Conservation (phyloP, 1,139 yeast species). For the Sugiyamaella paludigena region DNA sequence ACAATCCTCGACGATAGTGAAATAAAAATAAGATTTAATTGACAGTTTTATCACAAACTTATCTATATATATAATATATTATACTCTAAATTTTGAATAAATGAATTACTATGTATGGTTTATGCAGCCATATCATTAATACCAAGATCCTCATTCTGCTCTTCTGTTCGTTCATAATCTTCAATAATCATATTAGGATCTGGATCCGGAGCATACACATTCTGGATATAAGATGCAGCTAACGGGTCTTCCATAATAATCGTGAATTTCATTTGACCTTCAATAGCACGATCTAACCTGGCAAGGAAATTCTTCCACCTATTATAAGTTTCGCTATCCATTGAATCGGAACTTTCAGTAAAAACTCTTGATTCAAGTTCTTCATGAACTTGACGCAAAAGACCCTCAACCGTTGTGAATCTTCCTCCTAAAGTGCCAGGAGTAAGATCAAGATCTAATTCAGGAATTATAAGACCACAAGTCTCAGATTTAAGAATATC, state of each 20-base stretch:
- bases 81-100: neutral
- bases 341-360: slow-evolving; percentile 84
- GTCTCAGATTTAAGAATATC: slow-evolving; percentile 95
- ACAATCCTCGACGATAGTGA: slow-evolving; percentile 10
- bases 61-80: neutral
- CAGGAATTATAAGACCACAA: slow-evolving; percentile 83
- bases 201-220: slow-evolving; percentile 95
- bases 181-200: slow-evolving; percentile 95
- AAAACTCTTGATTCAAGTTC: slow-evolving; percentile 86
- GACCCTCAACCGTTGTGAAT: slow-evolving; percentile 94
- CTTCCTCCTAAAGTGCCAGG: slow-evolving; percentile 98
- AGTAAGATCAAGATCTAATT: slow-evolving; percentile 82
- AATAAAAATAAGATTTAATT: neutral
- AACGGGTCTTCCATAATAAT: slow-evolving; percentile 89
- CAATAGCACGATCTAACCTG: slow-evolving; percentile 73
- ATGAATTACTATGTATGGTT: neutral
- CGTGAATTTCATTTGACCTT: slow-evolving; percentile 81
- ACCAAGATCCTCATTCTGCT: slow-evolving; percentile 89
- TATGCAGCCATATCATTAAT: slow-evolving; percentile 68
- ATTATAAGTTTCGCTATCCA: slow-evolving; percentile 71
- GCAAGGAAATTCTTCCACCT: slow-evolving; percentile 83
- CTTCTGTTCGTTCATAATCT: slow-evolving; percentile 82
- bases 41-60: too few relatives aligned
- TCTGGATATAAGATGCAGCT: slow-evolving; percentile 93
- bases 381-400: slow-evolving; percentile 81